Conservation (phyloP, 2,329 filamentous ascomycete genomes). For the Aspergillus glaucus region DNA sequence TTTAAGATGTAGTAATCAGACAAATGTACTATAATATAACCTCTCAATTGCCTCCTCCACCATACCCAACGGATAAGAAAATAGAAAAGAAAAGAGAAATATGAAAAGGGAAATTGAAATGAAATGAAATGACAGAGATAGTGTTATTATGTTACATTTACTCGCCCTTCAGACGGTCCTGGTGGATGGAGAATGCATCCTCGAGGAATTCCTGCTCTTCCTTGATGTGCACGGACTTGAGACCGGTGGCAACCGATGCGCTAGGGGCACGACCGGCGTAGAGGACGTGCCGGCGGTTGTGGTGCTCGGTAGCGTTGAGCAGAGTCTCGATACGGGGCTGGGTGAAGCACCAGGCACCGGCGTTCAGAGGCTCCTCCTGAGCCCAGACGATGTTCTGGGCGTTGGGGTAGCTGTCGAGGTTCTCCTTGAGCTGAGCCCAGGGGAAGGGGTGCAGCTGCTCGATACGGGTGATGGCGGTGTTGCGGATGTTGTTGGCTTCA, state of each 20-base stretch:
- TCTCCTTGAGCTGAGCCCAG: slow-evolving; percentile 93
- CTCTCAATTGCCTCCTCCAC: neutral
- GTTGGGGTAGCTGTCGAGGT: slow-evolving; percentile 94
- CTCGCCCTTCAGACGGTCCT: slow-evolving; percentile 62
- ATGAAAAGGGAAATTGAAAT: neutral
- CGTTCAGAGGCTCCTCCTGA: slow-evolving; percentile 96
- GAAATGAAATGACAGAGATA: neutral
- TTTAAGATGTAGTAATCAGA: neutral
- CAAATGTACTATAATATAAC: neutral
- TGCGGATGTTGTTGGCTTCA: slow-evolving; percentile 74
- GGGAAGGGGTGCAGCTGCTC: slow-evolving; percentile 99
- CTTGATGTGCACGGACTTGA: slow-evolving; percentile 82
- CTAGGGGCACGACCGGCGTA: slow-evolving; percentile 93
- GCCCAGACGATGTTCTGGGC: slow-evolving; percentile 96
- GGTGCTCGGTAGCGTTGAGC: slow-evolving; percentile 81
- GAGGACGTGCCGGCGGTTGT: slow-evolving; percentile 93
- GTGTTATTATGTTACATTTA: slow-evolving; percentile 27
- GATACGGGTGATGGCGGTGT: slow-evolving; percentile 88
- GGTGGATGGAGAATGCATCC: slow-evolving; percentile 56
- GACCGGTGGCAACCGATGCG: slow-evolving; percentile 85
- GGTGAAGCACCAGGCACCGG: slow-evolving; percentile 93
- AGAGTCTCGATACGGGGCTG: slow-evolving; percentile 96
- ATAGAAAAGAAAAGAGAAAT: neutral
- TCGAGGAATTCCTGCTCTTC: slow-evolving; percentile 82
- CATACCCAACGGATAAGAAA: neutral